phyloP scores from a whole-genome alignment of 2,329 filamentous ascomycete species.

The Monilinia vaccinii-corymbosi region DNA sequence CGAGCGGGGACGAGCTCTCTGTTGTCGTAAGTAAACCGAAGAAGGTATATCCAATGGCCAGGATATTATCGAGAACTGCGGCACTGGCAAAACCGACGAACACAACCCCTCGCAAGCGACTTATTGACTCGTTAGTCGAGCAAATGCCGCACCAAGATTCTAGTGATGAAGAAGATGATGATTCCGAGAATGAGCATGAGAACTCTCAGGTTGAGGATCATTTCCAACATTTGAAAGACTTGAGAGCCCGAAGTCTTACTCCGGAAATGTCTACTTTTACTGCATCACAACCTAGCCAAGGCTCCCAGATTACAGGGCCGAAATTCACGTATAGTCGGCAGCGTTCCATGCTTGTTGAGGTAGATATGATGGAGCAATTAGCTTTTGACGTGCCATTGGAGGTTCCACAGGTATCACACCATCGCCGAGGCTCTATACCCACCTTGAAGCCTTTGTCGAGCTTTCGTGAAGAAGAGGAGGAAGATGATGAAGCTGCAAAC shows the following conservation, averaged over 20 bases:
- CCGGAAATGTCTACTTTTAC: constrained; percentile 9
- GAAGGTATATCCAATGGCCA: background rate
- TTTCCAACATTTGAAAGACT: background rate
- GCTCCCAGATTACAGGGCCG: constrained; percentile 23
- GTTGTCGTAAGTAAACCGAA: background rate
- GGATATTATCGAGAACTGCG: constrained; percentile 11
- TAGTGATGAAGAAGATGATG: constrained; percentile 10
- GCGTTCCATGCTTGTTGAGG: constrained; percentile 29
- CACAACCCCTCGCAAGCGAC: constrained; percentile 19
- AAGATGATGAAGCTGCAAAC: constrained; percentile 20
- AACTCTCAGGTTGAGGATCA: constrained; percentile 8
- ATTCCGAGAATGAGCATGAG: constrained; percentile 7
- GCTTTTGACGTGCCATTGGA: constrained; percentile 25
- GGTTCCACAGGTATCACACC: constrained; percentile 11
- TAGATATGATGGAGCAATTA: constrained; percentile 26
- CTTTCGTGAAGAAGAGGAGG: constrained; percentile 26
- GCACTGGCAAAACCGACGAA: constrained; percentile 15
- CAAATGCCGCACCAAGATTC: constrained; percentile 17
- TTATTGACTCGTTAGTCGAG: constrained; percentile 30
- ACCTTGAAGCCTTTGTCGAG: constrained; percentile 21
- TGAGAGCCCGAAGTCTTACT: constrained; percentile 16
- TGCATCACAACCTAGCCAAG: constrained; percentile 19
- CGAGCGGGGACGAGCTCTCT: constrained; percentile 3
- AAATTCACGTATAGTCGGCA: constrained; percentile 29
- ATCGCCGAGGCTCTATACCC: constrained; percentile 24